Conservation (phyloP, 2,329 filamentous ascomycete genomes). For the Didymella keratinophila region DNA sequence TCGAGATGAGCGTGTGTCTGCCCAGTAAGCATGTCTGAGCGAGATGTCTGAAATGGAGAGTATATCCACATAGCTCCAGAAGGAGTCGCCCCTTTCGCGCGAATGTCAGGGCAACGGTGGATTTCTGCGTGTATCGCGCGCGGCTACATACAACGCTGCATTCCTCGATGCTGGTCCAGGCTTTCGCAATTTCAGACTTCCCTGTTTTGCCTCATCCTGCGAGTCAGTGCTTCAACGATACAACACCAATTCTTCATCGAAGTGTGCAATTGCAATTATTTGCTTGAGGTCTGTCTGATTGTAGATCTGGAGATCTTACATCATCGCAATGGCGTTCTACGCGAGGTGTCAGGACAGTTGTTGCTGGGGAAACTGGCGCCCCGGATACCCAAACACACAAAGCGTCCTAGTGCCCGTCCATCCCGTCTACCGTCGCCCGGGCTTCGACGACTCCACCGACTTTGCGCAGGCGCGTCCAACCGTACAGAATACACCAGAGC, state of each 20-base stretch:
- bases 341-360: constrained; percentile 7
- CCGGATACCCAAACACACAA: constrained; percentile 11
- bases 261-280: not conserved
- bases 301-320: not conserved
- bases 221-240: constrained; percentile 1
- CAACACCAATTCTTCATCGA: not conserved
- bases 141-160: not conserved
- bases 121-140: not conserved
- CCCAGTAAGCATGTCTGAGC: not conserved
- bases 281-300: not conserved
- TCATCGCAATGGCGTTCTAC: constrained; percentile 13
- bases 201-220: not conserved
- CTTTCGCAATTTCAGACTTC: constrained; percentile 5
- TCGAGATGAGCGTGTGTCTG: constrained; percentile 50
- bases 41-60: no score
- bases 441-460: constrained; percentile 20
- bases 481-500: constrained; percentile 13
- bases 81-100: not conserved
- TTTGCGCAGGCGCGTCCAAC: constrained; percentile 32
- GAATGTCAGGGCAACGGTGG: constrained; percentile 2
- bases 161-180: constrained; percentile 10
- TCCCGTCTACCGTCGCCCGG: constrained; percentile 12
- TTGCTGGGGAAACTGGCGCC: constrained; percentile 13
- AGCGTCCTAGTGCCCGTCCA: constrained; percentile 13
- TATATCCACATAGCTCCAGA: no score